Conservation (phyloP, 148 eudicot species). For the Rhododendron kiyosumense region DNA sequence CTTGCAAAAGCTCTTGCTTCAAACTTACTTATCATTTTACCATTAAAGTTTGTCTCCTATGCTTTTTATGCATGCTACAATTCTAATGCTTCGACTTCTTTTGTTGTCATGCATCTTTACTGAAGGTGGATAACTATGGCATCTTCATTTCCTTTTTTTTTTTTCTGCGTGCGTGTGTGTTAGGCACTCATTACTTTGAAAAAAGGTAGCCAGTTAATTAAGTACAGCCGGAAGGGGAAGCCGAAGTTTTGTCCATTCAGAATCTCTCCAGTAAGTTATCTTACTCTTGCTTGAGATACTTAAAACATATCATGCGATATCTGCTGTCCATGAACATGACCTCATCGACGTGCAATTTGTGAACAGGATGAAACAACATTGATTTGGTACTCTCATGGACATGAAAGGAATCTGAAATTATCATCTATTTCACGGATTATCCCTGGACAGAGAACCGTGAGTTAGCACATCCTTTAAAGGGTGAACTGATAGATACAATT, state of each 20-base stretch:
- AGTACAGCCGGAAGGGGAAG: constrained; percentile 89
- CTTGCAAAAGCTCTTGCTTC: background rate
- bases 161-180: background rate
- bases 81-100: background rate
- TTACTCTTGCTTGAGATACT: background rate
- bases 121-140: background rate
- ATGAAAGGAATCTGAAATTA: constrained; percentile 69
- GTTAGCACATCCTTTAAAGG: constrained; percentile 32
- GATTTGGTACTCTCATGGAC: constrained; percentile 79
- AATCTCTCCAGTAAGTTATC: constrained; percentile 59
- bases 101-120: background rate
- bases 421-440: constrained; percentile 61
- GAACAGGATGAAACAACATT: constrained; percentile 80
- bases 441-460: constrained; percentile 96
- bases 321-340: background rate
- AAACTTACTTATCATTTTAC: background rate
- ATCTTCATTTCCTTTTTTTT: constrained; percentile 5
- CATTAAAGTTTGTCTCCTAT: background rate
- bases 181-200: constrained; percentile 72
- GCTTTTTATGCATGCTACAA: background rate
- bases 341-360: background rate
- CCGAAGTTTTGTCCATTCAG: constrained; percentile 86
- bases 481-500: background rate
- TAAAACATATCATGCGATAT: background rate
- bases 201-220: constrained; percentile 77